Base-by-base conservation (phyloP, 352 stramenopile genomes). In the Achlya hypogyna region DNA sequence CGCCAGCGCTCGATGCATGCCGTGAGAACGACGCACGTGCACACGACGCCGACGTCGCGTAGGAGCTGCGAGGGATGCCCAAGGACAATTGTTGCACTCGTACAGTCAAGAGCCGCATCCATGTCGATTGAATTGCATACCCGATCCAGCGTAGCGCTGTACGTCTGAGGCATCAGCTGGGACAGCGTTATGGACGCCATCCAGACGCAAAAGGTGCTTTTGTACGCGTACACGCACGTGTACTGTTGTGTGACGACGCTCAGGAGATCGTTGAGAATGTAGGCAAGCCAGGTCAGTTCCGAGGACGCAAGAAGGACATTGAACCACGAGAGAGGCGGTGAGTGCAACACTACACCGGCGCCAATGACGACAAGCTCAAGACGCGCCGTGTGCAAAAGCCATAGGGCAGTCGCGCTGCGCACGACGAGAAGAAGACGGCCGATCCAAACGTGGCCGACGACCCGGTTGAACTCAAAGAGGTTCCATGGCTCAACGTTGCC, bases 381-480 rank as follows among this genome's bases (percentile, higher is more conserved):
- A 3, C 23, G n/a, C 16, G 59, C 12, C 18, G 59, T 56, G 29
- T 43, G 32, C 9, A 65, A 40, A 35, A 65, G n/a, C 20, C 59
- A 65, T 1, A 65, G 20, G 4, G 59, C 59, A 0, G 59, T 43
- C 28, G 43, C 22, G 18, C 59, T 65, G 47, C 59, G 23, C 18
- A 65, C 59, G 47, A 65, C 29, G 4, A 65, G 38, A 10, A 65
- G 45, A 20, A 32, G 20, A 1, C 59, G 59, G 12, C 59, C 40
- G 20, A 65, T 56, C 59, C 59, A 65, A 9, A 29, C 20, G n/a
- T 53, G 35, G 0, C 59, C 40, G 22, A 22, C 47, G 1, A 54
- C 47, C 14, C 59, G 59, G 38, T 65, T 65, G 20, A 65, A 14
- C 28, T 65, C 59, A 27, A 65, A 54, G 10, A 65, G 18, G 43